phyloP scores from a whole-genome alignment of 2,329 filamentous ascomycete genomes.

The Cladosporium cucumerinum region DNA sequence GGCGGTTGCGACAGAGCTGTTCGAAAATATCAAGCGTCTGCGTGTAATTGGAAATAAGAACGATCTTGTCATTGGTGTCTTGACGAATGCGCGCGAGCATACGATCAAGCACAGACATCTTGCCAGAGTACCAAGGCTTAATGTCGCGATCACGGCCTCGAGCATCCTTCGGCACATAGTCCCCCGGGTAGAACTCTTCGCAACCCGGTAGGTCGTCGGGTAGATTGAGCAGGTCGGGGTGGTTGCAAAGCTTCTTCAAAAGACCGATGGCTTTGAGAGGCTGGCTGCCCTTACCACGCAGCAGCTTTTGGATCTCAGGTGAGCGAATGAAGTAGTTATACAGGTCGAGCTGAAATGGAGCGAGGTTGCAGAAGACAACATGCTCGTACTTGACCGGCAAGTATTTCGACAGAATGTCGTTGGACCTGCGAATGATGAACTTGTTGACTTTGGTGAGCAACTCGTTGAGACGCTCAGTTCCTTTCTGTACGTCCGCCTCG shows the following conservation, averaged over 20 bases:
- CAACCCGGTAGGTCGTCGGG: conserved; percentile 81
- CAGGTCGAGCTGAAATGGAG: conserved; percentile 85
- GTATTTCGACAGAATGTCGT: conserved; percentile 97
- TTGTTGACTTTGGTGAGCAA: conserved; percentile 87
- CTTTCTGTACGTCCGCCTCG: conserved; percentile 75
- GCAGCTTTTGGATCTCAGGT: conserved; percentile 85
- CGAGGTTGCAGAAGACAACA: conserved; percentile 94
- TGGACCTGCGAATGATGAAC: conserved; percentile 95
- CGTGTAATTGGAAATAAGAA: conserved; percentile 97
- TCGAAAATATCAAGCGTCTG: conserved; percentile 95
- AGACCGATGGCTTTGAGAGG: conserved; percentile 95
- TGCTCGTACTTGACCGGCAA: conserved; percentile 98
- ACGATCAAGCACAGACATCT: conserved; percentile 91
- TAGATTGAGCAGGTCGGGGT: conserved; percentile 86
- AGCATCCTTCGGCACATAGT: conserved; percentile 82
- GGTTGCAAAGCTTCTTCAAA: conserved; percentile 97
- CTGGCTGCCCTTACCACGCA: conserved; percentile 91
- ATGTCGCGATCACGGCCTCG: conserved; percentile 87
- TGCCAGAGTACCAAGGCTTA: conserved; percentile 94
- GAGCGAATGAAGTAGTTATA: conserved; percentile 98
- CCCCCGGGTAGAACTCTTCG: conserved; percentile 75
- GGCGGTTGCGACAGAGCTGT: conserved; percentile 76
- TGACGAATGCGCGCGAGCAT: conserved; percentile 95
- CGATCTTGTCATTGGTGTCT: conserved; percentile 98
- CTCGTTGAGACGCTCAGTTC: conserved; percentile 78